Evolutionary conservation across 1,284 basidiomycete genomes (phyloP).

Genomic region (Trametes pubescens): DNA sequence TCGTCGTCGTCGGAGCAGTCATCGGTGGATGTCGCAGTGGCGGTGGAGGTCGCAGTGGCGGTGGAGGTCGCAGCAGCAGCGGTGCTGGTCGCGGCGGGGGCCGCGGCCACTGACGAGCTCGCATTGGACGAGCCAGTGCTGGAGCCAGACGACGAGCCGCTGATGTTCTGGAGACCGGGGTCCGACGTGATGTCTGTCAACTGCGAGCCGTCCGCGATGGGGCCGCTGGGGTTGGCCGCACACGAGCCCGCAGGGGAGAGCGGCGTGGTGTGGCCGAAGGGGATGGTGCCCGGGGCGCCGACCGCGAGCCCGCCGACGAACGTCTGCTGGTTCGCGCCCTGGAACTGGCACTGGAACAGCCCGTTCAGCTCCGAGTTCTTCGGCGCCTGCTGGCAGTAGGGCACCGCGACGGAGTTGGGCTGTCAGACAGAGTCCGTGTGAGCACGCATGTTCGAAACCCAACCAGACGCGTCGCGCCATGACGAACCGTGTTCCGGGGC

Average conservation of each 20-base stretch:
- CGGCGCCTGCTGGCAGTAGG: conserved; percentile 52
- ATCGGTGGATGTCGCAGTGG: conserved; percentile 22
- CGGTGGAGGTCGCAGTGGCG: too few relatives aligned
- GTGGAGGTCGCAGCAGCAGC: conserved; percentile 19
- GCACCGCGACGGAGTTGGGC: conserved; percentile 47
- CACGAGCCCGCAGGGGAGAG: conserved; percentile 50
- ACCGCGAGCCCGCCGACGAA: conserved; percentile 44
- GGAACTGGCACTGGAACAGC: conserved; percentile 54
- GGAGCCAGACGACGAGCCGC: conserved; percentile 2
- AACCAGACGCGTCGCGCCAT: not conserved
- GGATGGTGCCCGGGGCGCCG: conserved; percentile 48
- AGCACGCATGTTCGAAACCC: conserved; percentile 1
- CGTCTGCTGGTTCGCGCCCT: conserved; percentile 43
- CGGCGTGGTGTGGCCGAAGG: conserved; percentile 44
- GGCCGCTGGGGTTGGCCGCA: conserved; percentile 48
- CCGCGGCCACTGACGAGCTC: not conserved
- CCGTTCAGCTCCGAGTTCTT: conserved; percentile 51
- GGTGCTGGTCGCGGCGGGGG: conserved; percentile 2
- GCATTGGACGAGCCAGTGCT: not conserved
- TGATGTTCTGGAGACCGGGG: conserved; percentile 47
- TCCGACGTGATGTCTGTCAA: conserved; percentile 53
- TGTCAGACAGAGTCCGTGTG: conserved; percentile 24
- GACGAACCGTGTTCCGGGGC: conserved; percentile 55
- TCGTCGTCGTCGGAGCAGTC: too few relatives aligned
- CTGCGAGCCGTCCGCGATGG: conserved; percentile 59